Evolutionary conservation across 2,329 filamentous ascomycete species (phyloP).

Genomic region (Rugonectria rugulosa): DNA sequence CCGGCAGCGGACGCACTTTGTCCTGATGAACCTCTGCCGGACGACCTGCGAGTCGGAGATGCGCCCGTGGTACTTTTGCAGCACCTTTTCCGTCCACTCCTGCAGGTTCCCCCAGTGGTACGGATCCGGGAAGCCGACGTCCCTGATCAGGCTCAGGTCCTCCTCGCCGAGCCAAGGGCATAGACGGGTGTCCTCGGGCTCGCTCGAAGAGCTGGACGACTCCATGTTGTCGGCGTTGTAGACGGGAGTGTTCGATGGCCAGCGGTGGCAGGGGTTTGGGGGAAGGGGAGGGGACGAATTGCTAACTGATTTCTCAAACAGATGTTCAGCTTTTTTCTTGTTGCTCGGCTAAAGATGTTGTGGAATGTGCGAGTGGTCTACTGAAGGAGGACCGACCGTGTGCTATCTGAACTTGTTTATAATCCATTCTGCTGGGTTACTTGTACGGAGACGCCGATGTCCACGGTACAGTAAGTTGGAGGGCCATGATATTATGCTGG

Average conservation of each 20-base stretch:
- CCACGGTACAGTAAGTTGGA: too few relatives aligned
- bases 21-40: slow-evolving; percentile 25
- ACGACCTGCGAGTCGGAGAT: background rate
- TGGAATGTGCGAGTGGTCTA: background rate
- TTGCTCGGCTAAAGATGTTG: too few relatives aligned
- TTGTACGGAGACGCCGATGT: too few relatives aligned
- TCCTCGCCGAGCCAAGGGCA: slow-evolving; percentile 18
- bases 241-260: background rate
- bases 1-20: slow-evolving; percentile 26
- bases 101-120: slow-evolving; percentile 16
- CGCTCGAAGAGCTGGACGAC: slow-evolving; percentile 1
- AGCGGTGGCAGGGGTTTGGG: too few relatives aligned
- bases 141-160: slow-evolving; percentile 17
- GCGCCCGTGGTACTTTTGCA: slow-evolving; percentile 1
- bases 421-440: too few relatives aligned
- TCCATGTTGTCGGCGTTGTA: slow-evolving; percentile 4
- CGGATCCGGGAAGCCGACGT: slow-evolving; percentile 28
- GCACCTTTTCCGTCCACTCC: slow-evolving; percentile 6
- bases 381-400: too few relatives aligned
- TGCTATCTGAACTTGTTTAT: too few relatives aligned
- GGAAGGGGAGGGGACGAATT: too few relatives aligned
- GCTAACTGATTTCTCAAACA: too few relatives aligned
- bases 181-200: background rate
- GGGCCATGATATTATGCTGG: too few relatives aligned
- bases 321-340: too few relatives aligned